phyloP scores from a whole-genome alignment of 2,329 filamentous ascomycete species.

The Aschersonia sp. region DNA sequence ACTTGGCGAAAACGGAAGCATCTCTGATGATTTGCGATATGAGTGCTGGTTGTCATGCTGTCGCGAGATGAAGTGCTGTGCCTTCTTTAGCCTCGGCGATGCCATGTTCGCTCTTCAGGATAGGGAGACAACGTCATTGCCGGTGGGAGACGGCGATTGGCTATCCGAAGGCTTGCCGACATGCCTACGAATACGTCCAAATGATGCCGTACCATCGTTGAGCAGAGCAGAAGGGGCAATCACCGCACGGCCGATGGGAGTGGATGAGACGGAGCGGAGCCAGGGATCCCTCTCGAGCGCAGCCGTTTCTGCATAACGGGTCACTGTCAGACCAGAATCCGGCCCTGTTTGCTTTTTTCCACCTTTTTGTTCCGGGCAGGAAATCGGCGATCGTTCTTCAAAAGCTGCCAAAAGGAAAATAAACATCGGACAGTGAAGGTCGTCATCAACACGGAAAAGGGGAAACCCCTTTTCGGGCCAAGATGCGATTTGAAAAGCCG shows the following conservation, averaged over 20 bases:
- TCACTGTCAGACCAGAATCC: too few relatives aligned
- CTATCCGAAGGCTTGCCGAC: not conserved
- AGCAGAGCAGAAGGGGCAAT: not conserved
- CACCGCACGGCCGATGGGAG: not conserved
- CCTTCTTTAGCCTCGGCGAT: not conserved
- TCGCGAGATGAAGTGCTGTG: not conserved
- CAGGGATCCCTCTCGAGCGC: not conserved
- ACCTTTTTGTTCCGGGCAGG: too few relatives aligned
- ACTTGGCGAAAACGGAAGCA: not conserved
- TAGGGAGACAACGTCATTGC: not conserved
- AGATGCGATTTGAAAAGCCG: not conserved
- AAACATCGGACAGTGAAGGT: too few relatives aligned
- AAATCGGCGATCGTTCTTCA: too few relatives aligned
- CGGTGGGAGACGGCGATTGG: not conserved
- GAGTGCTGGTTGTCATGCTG: not conserved
- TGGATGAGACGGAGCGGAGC: not conserved
- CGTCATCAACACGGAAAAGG: too few relatives aligned
- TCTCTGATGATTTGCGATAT: too few relatives aligned
- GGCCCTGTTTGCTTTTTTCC: too few relatives aligned
- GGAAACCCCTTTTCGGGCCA: not conserved
- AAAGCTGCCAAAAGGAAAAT: too few relatives aligned
- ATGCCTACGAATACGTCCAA: not conserved
- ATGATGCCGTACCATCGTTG: not conserved
- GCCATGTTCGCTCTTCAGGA: not conserved
- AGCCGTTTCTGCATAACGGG: too few relatives aligned